Percentiles rank a stretch among this genome's conserved stretches.
Conservation (phyloP, 192 early-diverging fungal species). For the Coemansia aciculifera region DNA sequence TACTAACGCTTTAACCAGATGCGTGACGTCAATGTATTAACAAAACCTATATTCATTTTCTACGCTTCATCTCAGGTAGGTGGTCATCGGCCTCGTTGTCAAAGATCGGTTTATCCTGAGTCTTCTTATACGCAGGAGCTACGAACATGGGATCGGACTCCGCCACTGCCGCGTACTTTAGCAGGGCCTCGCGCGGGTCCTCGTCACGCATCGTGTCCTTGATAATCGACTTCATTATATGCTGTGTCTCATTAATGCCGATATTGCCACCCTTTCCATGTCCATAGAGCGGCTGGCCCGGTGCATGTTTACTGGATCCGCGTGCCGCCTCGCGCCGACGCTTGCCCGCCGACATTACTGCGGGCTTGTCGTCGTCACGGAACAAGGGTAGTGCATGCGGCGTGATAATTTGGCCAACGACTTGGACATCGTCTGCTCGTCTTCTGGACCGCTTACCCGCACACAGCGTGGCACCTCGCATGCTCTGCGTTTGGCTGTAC, state of each 20-base stretch:
- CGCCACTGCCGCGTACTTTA: constrained; percentile 80
- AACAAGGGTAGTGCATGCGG: constrained; percentile 90
- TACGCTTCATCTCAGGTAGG: constrained; percentile 38
- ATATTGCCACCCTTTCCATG: constrained; percentile 85
- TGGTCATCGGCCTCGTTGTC: constrained; percentile 39
- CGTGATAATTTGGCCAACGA: constrained; percentile 70
- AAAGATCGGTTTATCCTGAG: constrained; percentile 72
- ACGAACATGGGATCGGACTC: constrained; percentile 86
- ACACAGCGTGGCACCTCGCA: constrained; percentile 73
- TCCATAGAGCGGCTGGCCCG: constrained; percentile 69
- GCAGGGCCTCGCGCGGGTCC: constrained; percentile 90
- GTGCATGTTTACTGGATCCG: constrained; percentile 60
- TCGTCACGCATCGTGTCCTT: constrained; percentile 78
- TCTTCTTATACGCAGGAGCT: constrained; percentile 74
- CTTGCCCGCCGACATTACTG: constrained; percentile 58
- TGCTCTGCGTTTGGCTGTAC: constrained; percentile 70
- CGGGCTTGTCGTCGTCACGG: constrained; percentile 65
- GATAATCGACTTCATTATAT: constrained; percentile 77
- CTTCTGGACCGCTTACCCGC: constrained; percentile 49
- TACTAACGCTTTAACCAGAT: not conserved
- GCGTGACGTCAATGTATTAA: too few relatives aligned
- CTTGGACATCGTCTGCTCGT: not conserved
- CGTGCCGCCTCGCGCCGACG: constrained; percentile 73
- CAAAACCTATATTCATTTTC: constrained; percentile 22
- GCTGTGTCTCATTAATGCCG: constrained; percentile 80